Conservation (phyloP, 2,329 filamentous ascomycete species). For the Aspergillus tanneri region DNA sequence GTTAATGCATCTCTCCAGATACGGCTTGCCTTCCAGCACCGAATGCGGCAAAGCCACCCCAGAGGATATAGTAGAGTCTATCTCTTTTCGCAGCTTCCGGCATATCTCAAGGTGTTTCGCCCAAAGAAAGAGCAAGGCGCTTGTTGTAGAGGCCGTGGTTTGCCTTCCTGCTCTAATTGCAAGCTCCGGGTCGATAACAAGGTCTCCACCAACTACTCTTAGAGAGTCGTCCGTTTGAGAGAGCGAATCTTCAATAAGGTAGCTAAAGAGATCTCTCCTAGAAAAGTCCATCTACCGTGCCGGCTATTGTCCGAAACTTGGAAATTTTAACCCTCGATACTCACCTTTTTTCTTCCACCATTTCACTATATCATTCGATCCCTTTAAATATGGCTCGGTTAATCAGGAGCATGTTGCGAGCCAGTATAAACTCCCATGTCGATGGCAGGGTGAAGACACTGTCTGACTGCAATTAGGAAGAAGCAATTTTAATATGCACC, state of each 20-base stretch:
- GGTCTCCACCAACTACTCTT: constrained; percentile 1
- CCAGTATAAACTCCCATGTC: too few species aligned
- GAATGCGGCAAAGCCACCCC: background rate
- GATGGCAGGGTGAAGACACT: too few species aligned
- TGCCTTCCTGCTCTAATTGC: constrained; percentile 10
- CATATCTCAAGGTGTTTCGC: constrained; percentile 8
- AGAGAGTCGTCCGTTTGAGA: background rate
- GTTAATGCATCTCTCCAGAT: constrained; percentile 12
- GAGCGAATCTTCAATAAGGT: constrained; percentile 8
- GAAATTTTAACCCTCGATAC: too few species aligned
- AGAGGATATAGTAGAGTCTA: constrained; percentile 1
- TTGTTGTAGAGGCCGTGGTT: constrained; percentile 7
- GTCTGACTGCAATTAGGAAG: too few species aligned
- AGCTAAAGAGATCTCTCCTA: constrained; percentile 10
- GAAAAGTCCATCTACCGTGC: background rate
- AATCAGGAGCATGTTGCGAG: too few species aligned
- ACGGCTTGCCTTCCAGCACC: constrained; percentile 4
- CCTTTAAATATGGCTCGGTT: too few species aligned
- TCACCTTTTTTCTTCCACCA: too few species aligned
- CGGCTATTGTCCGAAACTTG: too few species aligned
- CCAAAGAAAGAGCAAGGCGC: constrained; percentile 7
- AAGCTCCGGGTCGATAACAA: constrained; percentile 12
- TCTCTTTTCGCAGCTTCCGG: constrained; percentile 6
- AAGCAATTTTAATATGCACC: too few species aligned
- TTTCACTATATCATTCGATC: too few species aligned